Evolutionary conservation across 1,284 basidiomycete genomes (phyloP).

Genomic region (Ceratobasidium sp.): DNA sequence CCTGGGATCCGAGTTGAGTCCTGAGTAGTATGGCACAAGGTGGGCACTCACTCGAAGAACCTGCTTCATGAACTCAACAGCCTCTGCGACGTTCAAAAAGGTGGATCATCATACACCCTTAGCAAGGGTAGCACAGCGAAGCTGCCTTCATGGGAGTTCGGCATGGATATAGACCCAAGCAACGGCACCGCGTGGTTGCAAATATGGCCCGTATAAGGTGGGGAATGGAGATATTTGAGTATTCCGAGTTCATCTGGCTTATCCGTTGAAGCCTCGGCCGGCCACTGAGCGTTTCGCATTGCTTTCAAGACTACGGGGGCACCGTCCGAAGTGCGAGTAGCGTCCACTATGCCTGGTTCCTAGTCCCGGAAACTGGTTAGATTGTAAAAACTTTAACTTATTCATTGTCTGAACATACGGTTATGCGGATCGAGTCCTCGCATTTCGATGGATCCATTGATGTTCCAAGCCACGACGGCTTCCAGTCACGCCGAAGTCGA

Average conservation of each 20-base stretch:
- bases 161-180: conserved; percentile 23
- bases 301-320: conserved; percentile 12
- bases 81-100: conserved; percentile 29
- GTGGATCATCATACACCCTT: conserved; percentile 24
- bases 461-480: conserved; percentile 22
- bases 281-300: not conserved
- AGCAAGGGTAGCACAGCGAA: conserved; percentile 27
- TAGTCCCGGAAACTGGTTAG: not conserved
- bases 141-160: conserved; percentile 16
- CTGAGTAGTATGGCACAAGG: too few species aligned
- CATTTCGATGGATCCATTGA: conserved; percentile 3
- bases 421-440: conserved; percentile 31
- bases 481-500: conserved; percentile 20
- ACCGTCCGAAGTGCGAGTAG: conserved; percentile 18
- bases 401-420: not conserved
- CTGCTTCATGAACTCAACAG: conserved; percentile 31
- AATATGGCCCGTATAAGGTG: conserved; percentile 21
- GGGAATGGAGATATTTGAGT: conserved; percentile 15
- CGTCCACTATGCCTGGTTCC: conserved; percentile 16
- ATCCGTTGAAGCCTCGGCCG: not conserved
- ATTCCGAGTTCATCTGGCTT: conserved; percentile 30
- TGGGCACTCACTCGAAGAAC: conserved; percentile 23
- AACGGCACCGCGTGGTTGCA: conserved; percentile 32
- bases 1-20: not conserved
- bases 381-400: not conserved